phyloP scores from a whole-genome alignment of 352 stramenopile species.

The Pythium rhizo-oryzae region DNA sequence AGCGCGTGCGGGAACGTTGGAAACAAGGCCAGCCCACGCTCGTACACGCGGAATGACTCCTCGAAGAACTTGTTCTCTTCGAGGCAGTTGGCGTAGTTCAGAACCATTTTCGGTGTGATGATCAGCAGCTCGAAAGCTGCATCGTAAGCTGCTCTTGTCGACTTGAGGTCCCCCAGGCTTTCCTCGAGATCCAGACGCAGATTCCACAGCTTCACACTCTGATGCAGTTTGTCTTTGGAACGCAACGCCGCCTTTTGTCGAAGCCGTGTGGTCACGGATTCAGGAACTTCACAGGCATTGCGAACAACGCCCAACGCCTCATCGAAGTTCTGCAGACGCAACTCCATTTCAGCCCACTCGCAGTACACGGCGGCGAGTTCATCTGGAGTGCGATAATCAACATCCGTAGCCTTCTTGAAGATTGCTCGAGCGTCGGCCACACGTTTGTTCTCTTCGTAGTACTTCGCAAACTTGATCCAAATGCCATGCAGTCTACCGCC shows the following conservation, averaged over 20 bases:
- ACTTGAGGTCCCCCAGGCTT: constrained; percentile 95
- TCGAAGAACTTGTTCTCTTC: constrained; percentile 98
- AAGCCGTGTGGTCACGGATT: constrained; percentile 45
- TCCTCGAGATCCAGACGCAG: constrained; percentile 98
- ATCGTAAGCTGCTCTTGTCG: constrained; percentile 95
- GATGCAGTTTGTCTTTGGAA: constrained; percentile 83
- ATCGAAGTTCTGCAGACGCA: constrained; percentile 95
- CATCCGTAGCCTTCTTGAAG: constrained; percentile 87
- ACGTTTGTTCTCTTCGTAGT: constrained; percentile 95
- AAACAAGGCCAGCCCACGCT: constrained; percentile 83
- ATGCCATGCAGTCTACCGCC: constrained; percentile 90
- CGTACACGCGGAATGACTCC: constrained; percentile 94
- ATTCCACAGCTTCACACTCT: constrained; percentile 95
- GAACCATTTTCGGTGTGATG: constrained; percentile 96
- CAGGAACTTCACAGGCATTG: constrained; percentile 69
- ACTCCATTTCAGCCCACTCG: constrained; percentile 95
- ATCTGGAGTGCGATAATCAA: constrained; percentile 81
- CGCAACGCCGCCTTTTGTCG: constrained; percentile 57
- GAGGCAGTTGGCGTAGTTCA: constrained; percentile 97
- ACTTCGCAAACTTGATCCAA: constrained; percentile 94
- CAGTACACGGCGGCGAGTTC: constrained; percentile 96
- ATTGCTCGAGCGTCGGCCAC: constrained; percentile 93
- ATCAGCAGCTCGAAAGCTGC: constrained; percentile 96
- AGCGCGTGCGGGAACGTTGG: constrained; percentile 94
- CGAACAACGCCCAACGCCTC: constrained; percentile 91